These are phyloP conservation scores for Coccinonectria pachysandricola DNA, from an alignment of 2,329 filamentous ascomycete genomes.

Conservation along the genomic window DNA sequence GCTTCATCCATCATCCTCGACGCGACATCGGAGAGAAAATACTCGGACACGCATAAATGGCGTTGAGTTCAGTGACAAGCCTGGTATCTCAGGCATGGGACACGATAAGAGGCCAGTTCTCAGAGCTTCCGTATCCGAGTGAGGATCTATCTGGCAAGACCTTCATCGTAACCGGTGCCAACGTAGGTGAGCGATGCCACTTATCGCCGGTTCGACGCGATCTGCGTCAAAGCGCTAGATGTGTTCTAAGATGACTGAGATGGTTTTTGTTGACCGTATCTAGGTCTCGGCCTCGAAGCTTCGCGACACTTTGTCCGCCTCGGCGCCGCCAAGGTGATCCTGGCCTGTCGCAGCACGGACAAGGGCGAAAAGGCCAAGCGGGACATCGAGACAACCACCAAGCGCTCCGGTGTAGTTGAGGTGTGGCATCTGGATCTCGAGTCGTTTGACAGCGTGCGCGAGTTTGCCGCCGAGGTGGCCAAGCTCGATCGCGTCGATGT, in stretches of 20 bases:
- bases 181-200: constrained; percentile 15
- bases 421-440: constrained; percentile 34
- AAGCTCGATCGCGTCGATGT: constrained; percentile 31
- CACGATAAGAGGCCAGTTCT: constrained; percentile 12
- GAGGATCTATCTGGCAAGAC: constrained; percentile 25
- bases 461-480: constrained; percentile 23
- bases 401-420: constrained; percentile 19
- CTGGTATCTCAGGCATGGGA: too few species aligned
- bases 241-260: too few species aligned
- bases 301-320: constrained; percentile 28
- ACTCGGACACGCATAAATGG: too few species aligned
- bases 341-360: constrained; percentile 27
- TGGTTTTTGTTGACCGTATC: too few species aligned
- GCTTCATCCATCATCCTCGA: too few species aligned
- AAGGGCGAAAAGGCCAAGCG: constrained; percentile 30
- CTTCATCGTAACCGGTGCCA: constrained; percentile 34
- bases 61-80: too few species aligned
- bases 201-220: too few species aligned
- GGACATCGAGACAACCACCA: constrained; percentile 21
- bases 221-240: too few species aligned
- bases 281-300: constrained; percentile 31
- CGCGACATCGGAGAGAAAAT: too few species aligned
- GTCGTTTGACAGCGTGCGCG: constrained; percentile 23
- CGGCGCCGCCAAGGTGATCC: constrained; percentile 28
- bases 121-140: constrained; percentile 20